Conservation (phyloP, 73 alveolate genomes). For the Paramecium sonneborni region DNA sequence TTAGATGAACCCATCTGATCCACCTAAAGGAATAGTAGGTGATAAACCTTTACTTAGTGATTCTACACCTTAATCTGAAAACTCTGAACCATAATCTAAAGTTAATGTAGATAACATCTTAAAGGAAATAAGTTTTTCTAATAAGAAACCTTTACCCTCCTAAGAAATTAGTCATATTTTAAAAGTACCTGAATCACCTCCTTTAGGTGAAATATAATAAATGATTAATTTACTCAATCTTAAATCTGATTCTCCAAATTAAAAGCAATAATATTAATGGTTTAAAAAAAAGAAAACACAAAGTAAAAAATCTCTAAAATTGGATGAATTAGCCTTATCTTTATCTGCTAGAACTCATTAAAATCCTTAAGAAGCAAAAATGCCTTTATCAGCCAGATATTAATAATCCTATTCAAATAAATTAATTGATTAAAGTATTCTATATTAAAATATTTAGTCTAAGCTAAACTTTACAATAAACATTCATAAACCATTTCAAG, state of each 20-base stretch:
- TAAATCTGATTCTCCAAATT: not conserved
- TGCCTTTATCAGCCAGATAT: constrained; percentile 32
- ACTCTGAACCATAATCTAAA: constrained; percentile 5
- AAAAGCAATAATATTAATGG: not conserved
- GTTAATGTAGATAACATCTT: constrained; percentile 50
- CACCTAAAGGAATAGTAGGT: constrained; percentile 68
- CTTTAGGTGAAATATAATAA: not conserved
- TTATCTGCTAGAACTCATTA: constrained; percentile 27
- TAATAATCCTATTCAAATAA: constrained; percentile 6
- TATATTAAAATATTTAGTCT: not conserved
- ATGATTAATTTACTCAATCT: not conserved
- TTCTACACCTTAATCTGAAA: constrained; percentile 36
- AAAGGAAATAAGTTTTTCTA: constrained; percentile 44
- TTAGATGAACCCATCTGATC: constrained; percentile 54
- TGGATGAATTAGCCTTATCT: constrained; percentile 19
- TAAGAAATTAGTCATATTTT: not conserved
- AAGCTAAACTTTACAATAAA: not conserved
- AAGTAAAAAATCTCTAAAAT: not conserved
- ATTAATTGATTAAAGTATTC: constrained; percentile 33
- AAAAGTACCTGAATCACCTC: not conserved
- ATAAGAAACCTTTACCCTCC: not conserved
- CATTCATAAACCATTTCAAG: not conserved
- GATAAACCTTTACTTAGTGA: constrained; percentile 44
- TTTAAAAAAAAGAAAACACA: not conserved
- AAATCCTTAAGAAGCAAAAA: constrained; percentile 48